Base-by-base conservation (phyloP, 2,329 filamentous ascomycete species). In the Sporothrix inflata region DNA sequence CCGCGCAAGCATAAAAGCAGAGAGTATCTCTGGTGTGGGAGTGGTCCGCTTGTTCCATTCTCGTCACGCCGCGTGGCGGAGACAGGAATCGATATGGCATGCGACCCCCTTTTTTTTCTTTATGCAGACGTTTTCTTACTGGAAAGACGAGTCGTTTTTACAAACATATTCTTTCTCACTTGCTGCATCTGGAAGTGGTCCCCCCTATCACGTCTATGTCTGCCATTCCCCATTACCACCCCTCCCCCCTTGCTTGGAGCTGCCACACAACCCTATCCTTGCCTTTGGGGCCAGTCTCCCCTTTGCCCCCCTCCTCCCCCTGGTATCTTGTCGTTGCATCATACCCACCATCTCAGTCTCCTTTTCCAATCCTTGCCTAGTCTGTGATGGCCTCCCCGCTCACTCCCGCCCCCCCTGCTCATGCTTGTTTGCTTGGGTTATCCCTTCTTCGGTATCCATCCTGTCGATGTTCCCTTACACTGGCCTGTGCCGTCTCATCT, bases 381-480 rank as follows among this genome's bases (percentile, higher is more conserved):
- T 69, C 53, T 69, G 47, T 51, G 21, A 27, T 42, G 34, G 38
- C 24, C 66, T 49, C n/a, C 60, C 55, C 66, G 30, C 60, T 51
- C 53, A 51, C 49, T 70, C 65, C 66, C 71, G 65, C 55, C 71
- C 21, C 65, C 71, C 71, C 66, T 57, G 55, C 30, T 40, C 57
- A 55, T 53, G 30, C 38, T 71, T 42, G 42, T 30, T 71, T 65
- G 19, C 55, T 34, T 53, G 42, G 38, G 40, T 63, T 34, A 40
- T 34, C 55, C 53, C 68, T 63, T 38, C 68, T 51, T 51, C 11
- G 14, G 21, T n/a, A 40, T 57, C 51, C 21, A 8, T 21, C 34
- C 27, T 65, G 34, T 45, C 57, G n/a, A 49, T 63, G 24, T 38
- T 70, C 40, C 21, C 51, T 34, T 57, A 19, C 66, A 55, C 57